These are phyloP conservation scores for Ceratocystis albifundus DNA, from an alignment of 2,329 filamentous ascomycete species.

Conservation along the genomic window DNA sequence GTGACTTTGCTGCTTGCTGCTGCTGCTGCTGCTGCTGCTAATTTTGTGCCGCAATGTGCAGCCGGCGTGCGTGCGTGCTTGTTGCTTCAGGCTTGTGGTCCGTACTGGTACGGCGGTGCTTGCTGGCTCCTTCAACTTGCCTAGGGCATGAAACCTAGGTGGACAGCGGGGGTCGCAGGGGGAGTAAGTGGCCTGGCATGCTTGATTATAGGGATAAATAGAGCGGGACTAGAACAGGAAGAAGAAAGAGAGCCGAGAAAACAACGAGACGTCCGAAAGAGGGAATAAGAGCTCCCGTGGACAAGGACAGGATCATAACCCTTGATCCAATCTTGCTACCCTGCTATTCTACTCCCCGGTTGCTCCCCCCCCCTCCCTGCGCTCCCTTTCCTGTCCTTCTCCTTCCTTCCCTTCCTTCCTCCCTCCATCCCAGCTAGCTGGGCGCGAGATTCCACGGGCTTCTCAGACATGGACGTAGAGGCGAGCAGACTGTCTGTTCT, in stretches of 20 bases:
- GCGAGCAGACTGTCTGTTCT: background rate
- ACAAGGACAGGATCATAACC: constrained; percentile 5
- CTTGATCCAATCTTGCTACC: background rate
- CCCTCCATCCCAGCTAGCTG: constrained; percentile 2
- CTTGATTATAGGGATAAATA: too few relatives aligned
- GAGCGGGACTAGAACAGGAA: too few relatives aligned
- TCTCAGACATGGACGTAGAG: background rate
- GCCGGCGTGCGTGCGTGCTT: too few relatives aligned
- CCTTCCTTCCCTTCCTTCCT: background rate
- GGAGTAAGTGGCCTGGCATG: too few relatives aligned
- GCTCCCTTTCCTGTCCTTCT: background rate
- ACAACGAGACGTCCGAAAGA: background rate
- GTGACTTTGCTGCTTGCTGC: too few relatives aligned
- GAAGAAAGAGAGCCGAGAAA: background rate
- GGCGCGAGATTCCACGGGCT: constrained; percentile 5
- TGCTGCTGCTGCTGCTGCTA: too few relatives aligned
- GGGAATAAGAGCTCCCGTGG: background rate
- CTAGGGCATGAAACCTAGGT: too few relatives aligned
- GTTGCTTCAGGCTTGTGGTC: too few relatives aligned
- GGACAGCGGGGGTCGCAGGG: too few relatives aligned
- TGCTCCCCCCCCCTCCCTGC: background rate
- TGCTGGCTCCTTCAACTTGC: too few relatives aligned
- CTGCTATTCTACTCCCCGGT: background rate
- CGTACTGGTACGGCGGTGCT: too few relatives aligned
- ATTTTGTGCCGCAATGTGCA: too few relatives aligned